A percentile compares a stretch with the other conserved stretches of the same genome.
Evolutionary conservation across 2,329 filamentous ascomycete genomes (phyloP).

Genomic region (Apiospora rasikravindrae): DNA sequence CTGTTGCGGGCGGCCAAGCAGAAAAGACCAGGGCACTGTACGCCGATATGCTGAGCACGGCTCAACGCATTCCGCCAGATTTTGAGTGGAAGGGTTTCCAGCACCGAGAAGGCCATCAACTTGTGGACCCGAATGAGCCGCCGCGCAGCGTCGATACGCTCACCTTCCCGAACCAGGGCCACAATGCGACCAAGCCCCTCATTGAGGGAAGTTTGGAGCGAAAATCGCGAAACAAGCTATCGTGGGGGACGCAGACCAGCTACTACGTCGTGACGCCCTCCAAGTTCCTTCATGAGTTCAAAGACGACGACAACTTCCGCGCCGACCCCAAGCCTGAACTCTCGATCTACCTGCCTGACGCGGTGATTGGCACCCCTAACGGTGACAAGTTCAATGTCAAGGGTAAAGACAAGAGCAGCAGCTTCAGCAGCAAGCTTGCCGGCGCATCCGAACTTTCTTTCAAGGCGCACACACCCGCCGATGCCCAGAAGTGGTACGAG

Average conservation of each 20-base stretch:
- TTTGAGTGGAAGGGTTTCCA: conserved; percentile 93
- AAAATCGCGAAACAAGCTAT: conserved; percentile 85
- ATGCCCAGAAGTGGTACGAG: conserved; percentile 86
- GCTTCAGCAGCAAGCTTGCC: conserved; percentile 79
- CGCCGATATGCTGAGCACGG: conserved; percentile 77
- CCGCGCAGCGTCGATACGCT: conserved; percentile 77
- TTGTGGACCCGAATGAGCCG: conserved; percentile 79
- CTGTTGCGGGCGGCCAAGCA: conserved; percentile 78
- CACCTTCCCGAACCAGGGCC: conserved; percentile 87
- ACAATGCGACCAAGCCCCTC: conserved; percentile 77
- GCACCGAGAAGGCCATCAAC: conserved; percentile 69
- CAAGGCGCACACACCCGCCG: conserved; percentile 81
- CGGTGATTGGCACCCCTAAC: conserved; percentile 71
- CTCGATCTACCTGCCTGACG: conserved; percentile 91
- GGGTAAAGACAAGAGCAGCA: conserved; percentile 88
- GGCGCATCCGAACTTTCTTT: conserved; percentile 82
- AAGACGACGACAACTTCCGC: conserved; percentile 78
- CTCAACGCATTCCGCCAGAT: conserved; percentile 79
- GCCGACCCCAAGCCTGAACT: conserved; percentile 83
- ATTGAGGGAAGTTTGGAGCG: conserved; percentile 90
- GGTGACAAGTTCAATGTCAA: conserved; percentile 93
- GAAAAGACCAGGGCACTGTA: conserved; percentile 84
- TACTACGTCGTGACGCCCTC: conserved; percentile 92
- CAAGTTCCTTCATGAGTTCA: conserved; percentile 94
- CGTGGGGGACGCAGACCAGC: conserved; percentile 74